Conservation (phyloP, 768 basidiomycete species). For the Panellus pusillus region DNA sequence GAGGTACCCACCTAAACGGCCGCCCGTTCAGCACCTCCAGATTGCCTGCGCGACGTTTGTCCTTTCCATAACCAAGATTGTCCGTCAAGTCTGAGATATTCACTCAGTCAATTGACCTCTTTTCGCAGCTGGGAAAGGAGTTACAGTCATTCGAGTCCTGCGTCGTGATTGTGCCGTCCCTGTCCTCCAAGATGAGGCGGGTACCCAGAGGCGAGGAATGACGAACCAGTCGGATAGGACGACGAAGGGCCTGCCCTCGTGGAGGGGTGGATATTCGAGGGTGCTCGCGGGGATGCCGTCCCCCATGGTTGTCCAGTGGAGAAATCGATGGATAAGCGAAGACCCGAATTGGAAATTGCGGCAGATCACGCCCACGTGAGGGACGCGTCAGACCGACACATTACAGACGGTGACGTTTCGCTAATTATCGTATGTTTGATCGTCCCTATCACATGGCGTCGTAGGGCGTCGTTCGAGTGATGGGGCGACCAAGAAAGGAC, state of each 20-base stretch:
- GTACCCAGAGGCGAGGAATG: background rate
- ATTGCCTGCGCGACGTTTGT: conserved; percentile 73
- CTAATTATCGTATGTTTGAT: background rate
- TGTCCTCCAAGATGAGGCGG: conserved; percentile 27
- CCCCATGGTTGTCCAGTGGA: conserved; percentile 26
- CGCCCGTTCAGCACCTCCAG: conserved; percentile 66
- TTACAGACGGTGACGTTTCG: too few relatives aligned
- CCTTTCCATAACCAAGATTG: conserved; percentile 81
- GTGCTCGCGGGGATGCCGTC: conserved; percentile 55
- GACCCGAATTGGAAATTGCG: background rate
- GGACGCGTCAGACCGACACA: background rate
- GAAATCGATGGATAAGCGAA: background rate
- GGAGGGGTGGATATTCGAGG: conserved; percentile 78
- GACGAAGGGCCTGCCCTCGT: conserved; percentile 79
- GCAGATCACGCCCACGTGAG: background rate
- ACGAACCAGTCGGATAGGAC: conserved; percentile 89
- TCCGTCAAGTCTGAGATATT: conserved; percentile 73
- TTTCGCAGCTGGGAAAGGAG: conserved; percentile 24
- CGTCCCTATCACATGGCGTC: too few relatives aligned
- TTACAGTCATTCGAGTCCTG: conserved; percentile 91
- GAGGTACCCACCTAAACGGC: conserved; percentile 59
- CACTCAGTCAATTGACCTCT: background rate
- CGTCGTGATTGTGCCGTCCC: conserved; percentile 94
- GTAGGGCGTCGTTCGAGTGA: too few relatives aligned
- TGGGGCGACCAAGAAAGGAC: too few relatives aligned